These are phyloP conservation scores for Alternaria arborescens DNA, from an alignment of 2,329 filamentous ascomycete genomes.

Conservation along the genomic window DNA sequence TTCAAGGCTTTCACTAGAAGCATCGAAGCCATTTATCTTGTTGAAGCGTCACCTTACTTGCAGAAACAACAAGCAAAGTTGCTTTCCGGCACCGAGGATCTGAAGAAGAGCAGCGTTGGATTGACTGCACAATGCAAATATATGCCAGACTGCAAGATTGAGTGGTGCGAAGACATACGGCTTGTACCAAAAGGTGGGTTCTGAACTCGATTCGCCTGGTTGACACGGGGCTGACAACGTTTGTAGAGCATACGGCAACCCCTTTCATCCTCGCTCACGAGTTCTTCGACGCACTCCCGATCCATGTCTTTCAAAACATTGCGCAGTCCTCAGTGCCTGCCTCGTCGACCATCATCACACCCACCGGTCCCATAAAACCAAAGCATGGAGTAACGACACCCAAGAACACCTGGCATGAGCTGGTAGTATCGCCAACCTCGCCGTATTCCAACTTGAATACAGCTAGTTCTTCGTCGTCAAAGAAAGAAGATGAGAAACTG, in stretches of 20 bases:
- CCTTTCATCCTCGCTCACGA: constrained; percentile 97
- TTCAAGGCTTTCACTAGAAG: constrained; percentile 80
- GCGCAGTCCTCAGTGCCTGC: constrained; percentile 51
- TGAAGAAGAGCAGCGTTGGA: constrained; percentile 76
- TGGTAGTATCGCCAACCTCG: constrained; percentile 54
- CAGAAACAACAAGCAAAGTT: constrained; percentile 79
- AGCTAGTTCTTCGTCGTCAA: constrained; percentile 14
- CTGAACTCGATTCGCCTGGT: constrained; percentile 10
- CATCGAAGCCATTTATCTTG: constrained; percentile 88
- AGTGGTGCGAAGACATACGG: constrained; percentile 90
- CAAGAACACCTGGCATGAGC: constrained; percentile 54
- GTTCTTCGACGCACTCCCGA: constrained; percentile 97
- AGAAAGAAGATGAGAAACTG: constrained; percentile 55
- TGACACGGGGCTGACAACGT: constrained; percentile 23
- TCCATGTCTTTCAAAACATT: constrained; percentile 90
- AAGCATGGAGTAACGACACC: constrained; percentile 47
- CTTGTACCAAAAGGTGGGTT: constrained; percentile 74
- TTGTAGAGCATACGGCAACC: constrained; percentile 69
- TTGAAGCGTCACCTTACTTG: constrained; percentile 88
- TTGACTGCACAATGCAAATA: constrained; percentile 80
- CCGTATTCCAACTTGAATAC: constrained; percentile 53
- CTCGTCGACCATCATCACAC: constrained; percentile 56
- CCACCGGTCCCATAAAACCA: constrained; percentile 59
- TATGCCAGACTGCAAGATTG: constrained; percentile 71
- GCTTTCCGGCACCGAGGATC: constrained; percentile 76